Percentiles rank a stretch among this genome's conserved stretches.
phyloP scores from a whole-genome alignment of 768 basidiomycete species.

The Naganishia antarctica region DNA sequence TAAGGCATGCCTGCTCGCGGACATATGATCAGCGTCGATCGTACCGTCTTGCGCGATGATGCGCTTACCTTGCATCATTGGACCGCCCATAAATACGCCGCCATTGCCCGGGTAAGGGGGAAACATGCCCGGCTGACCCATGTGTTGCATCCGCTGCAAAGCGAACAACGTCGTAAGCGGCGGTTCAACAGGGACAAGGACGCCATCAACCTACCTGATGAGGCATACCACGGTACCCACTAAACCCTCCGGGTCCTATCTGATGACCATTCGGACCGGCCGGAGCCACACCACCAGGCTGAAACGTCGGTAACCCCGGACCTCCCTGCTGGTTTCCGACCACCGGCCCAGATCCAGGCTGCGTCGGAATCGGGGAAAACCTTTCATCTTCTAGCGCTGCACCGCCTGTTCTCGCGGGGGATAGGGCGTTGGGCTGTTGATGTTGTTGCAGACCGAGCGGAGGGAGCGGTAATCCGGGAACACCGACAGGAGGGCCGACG shows the following conservation, averaged over 20 bases:
- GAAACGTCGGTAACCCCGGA: neutral
- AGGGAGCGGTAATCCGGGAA: too few species aligned
- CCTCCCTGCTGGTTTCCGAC: too few species aligned
- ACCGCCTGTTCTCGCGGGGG: neutral
- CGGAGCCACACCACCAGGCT: neutral
- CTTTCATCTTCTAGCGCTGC: conserved; percentile 3
- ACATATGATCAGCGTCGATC: too few species aligned
- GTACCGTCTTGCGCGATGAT: neutral
- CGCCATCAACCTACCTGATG: conserved; percentile 3
- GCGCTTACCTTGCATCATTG: conserved; percentile 13
- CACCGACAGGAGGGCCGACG: neutral
- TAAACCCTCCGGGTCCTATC: conserved; percentile 10
- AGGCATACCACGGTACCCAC: conserved; percentile 1
- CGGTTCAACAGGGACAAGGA: neutral
- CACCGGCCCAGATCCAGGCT: too few species aligned
- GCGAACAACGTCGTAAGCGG: neutral
- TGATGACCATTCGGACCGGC: neutral
- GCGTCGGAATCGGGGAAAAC: conserved; percentile 15
- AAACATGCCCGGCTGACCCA: conserved; percentile 19
- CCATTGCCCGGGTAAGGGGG: neutral
- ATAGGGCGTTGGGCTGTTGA: neutral
- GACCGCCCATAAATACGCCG: neutral
- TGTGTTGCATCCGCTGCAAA: neutral
- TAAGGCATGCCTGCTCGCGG: conserved; percentile 19
- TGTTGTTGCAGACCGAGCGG: neutral